phyloP scores from a whole-genome alignment of 345 rosid genomes.

The Citrus medica region DNA sequence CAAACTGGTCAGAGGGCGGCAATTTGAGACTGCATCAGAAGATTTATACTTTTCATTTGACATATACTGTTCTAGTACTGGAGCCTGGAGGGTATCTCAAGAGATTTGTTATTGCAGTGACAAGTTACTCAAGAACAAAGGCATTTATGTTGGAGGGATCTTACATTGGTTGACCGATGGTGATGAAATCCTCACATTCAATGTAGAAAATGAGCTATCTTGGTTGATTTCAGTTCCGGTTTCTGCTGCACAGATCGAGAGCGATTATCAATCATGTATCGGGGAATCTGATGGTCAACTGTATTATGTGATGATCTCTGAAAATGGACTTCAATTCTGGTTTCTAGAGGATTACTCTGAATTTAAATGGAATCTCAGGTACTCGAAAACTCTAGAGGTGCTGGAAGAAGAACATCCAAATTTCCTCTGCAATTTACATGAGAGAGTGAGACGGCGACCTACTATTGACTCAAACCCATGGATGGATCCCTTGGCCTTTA shows the following conservation, averaged over 20 bases:
- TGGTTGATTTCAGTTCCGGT: slow-evolving; percentile 35
- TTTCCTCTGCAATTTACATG: slow-evolving; percentile 6
- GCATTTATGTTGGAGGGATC: slow-evolving; percentile 26
- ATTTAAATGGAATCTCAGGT: slow-evolving; percentile 30
- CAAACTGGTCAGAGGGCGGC: slow-evolving; percentile 26
- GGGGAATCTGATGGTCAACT: slow-evolving; percentile 30
- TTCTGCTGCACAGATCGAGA: slow-evolving; percentile 16
- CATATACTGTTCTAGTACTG: slow-evolving; percentile 25
- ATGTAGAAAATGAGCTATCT: slow-evolving; percentile 28
- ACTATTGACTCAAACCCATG: slow-evolving; percentile 10
- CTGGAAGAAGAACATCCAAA: slow-evolving; percentile 31
- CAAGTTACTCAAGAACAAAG: slow-evolving; percentile 28
- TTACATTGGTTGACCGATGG: slow-evolving; percentile 41
- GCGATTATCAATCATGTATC: slow-evolving; percentile 31
- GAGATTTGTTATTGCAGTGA: slow-evolving; percentile 29
- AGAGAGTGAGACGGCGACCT: slow-evolving; percentile 5
- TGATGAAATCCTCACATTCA: slow-evolving; percentile 32
- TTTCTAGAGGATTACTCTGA: slow-evolving; percentile 39
- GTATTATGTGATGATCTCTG: slow-evolving; percentile 27
- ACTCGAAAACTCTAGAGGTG: slow-evolving; percentile 18
- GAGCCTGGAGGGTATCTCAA: slow-evolving; percentile 30
- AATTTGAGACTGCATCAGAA: slow-evolving; percentile 6
- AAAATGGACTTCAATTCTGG: slow-evolving; percentile 38
- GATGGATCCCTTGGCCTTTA: slow-evolving; percentile 41
- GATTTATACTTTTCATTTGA: slow-evolving; percentile 21